phyloP scores from a whole-genome alignment of 495 filamentous ascomycete species.

The Penicilliopsis zonata region DNA sequence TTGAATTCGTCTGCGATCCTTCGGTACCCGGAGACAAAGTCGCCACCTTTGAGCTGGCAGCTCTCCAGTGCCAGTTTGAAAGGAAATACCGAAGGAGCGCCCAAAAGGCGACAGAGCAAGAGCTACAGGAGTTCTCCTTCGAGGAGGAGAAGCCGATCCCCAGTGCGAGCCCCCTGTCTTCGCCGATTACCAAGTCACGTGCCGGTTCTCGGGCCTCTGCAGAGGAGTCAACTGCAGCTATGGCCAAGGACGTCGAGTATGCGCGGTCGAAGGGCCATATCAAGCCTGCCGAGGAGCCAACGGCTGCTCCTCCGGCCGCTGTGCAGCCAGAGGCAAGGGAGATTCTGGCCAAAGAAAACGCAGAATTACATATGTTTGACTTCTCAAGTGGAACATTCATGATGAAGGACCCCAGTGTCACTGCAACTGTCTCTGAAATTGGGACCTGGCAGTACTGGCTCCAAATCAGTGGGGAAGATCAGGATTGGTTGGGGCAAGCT shows the following conservation, averaged over 20 bases:
- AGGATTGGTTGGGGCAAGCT: constrained; percentile 79
- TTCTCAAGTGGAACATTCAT: constrained; percentile 75
- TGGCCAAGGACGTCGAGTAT: constrained; percentile 37
- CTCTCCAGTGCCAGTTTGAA: constrained; percentile 93
- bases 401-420: constrained; percentile 60
- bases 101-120: constrained; percentile 67
- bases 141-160: constrained; percentile 69
- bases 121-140: constrained; percentile 73
- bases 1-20: constrained; percentile 88
- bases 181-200: constrained; percentile 41
- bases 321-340: constrained; percentile 57
- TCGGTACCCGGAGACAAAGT: constrained; percentile 58
- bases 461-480: constrained; percentile 65
- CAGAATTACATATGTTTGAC: constrained; percentile 90
- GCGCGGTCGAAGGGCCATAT: constrained; percentile 27
- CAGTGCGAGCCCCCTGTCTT: constrained; percentile 63
- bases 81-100: constrained; percentile 73
- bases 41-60: constrained; percentile 68
- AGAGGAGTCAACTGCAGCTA: constrained; percentile 27
- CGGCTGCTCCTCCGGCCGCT: constrained; percentile 42
- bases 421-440: constrained; percentile 71
- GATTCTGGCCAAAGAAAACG: constrained; percentile 60
- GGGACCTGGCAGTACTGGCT: constrained; percentile 96
- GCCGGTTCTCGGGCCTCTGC: constrained; percentile 15
- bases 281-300: constrained; percentile 22